Conservation (phyloP, 2,329 filamentous ascomycete genomes). For the Sclerotinia minor region DNA sequence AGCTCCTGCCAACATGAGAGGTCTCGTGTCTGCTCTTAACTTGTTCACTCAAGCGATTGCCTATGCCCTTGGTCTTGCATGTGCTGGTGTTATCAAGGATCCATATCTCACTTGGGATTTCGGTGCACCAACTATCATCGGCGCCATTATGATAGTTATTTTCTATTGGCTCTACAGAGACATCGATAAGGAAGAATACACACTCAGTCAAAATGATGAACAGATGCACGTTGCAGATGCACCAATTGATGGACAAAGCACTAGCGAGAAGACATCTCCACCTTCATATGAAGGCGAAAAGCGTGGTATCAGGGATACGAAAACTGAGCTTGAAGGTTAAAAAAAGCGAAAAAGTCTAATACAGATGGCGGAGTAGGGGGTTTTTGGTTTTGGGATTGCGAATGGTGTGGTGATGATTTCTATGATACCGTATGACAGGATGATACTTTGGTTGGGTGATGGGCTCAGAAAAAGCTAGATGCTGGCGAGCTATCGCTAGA, state of each 20-base stretch:
- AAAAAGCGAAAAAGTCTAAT: not conserved
- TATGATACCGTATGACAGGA: conserved; percentile 22
- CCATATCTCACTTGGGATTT: conserved; percentile 54
- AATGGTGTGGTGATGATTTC: conserved; percentile 10
- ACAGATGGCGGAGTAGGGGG: not conserved
- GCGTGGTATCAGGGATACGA: not conserved
- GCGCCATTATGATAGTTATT: conserved; percentile 46
- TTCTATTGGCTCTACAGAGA: conserved; percentile 52
- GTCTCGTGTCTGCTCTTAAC: conserved; percentile 52
- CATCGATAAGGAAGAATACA: conserved; percentile 50
- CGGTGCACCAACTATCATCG: conserved; percentile 50
- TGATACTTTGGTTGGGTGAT: conserved; percentile 4
- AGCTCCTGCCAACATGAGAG: conserved; percentile 53
- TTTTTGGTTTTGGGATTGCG: not conserved
- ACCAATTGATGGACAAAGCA: not conserved
- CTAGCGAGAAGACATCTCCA: not conserved
- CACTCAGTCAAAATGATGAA: conserved; percentile 43
- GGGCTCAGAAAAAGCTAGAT: conserved; percentile 11
- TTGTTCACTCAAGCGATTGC: conserved; percentile 50
- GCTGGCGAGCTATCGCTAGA: conserved; percentile 1
- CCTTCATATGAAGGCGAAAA: conserved; percentile 16
- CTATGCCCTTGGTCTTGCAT: conserved; percentile 49
- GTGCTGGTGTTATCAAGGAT: conserved; percentile 50
- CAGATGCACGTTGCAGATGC: conserved; percentile 11
- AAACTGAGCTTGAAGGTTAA: not conserved